phyloP scores from a whole-genome alignment of 352 stramenopile genomes.

The Blastocystis sp. region DNA sequence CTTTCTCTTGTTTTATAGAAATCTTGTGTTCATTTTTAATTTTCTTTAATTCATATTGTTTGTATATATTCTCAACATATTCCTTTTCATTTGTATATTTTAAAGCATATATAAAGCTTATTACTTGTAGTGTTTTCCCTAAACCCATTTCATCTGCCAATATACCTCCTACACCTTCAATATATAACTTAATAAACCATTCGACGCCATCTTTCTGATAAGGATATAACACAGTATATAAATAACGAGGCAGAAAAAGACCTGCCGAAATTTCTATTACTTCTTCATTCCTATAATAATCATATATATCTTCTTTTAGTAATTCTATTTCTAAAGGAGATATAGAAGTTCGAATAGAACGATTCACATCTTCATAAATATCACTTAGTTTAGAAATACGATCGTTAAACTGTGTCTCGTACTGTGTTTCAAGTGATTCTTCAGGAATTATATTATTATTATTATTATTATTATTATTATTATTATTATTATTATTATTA shows the following conservation, averaged over 20 bases:
- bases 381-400: too few species aligned
- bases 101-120: constrained; percentile 49
- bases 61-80: background rate
- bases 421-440: too few species aligned
- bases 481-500: too few species aligned
- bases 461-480: too few species aligned
- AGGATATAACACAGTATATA: constrained; percentile 53
- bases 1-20: background rate
- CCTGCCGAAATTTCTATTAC: too few species aligned
- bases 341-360: too few species aligned
- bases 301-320: too few species aligned
- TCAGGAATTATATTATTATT: too few species aligned
- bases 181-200: constrained; percentile 84
- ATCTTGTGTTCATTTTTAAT: background rate
- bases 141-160: constrained; percentile 80
- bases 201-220: constrained; percentile 78
- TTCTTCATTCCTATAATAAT: too few species aligned
- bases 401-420: too few species aligned
- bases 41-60: background rate
- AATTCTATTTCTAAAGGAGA: too few species aligned
- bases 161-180: constrained; percentile 82
- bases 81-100: background rate
- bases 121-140: constrained; percentile 81
- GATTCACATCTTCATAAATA: too few species aligned
- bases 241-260: constrained; percentile 24